Evolutionary conservation across 2,329 filamentous ascomycete genomes (phyloP), one percentile per base, ranked within the genome.

Genomic region (Fragosphaeria purpurea): DNA sequence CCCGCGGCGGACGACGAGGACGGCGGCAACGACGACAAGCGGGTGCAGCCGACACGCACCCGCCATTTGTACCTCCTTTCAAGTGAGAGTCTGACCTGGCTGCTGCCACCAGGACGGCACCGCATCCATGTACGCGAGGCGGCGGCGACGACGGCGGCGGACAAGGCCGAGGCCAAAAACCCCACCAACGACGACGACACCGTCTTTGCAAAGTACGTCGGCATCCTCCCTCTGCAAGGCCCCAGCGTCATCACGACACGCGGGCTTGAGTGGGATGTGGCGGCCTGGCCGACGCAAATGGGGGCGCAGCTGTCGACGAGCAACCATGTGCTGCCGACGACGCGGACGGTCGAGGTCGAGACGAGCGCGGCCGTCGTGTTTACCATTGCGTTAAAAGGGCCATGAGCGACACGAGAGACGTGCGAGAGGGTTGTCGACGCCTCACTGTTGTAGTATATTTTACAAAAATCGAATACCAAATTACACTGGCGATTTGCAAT

Each of bases 251-350:
- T 98, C 59, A 84, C 81, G 7, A 94, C 88, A 0, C 69, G 72
- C 11, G 93, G 93, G 0, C 71, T 97, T 22, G 83, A 95, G 63
- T 98, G 93, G 93, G 89, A 98, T 67, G 86, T 98, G 1, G 63
- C 74, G 53, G 72, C 88, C 53, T 95, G 91, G 89, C 69, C 77
- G 57, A 95, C 86, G 1, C 73, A 78, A 60, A 85, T 93, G 62
- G 85, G 86, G 7, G 83, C 81, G 0, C 75, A 77, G 57, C 62
- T 91, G 53, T 90, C 86, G 63, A 91, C 87, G 51, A 93, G 86
- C 65, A 93, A 93, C 65, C 84, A 88, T 60, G 78, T 90, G 32
- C 58, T 75, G 53, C 76, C 75, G 0, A 70, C 71, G 44, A 78
- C 76, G 4, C 72, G 75, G 46, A 74, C 80, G 4, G 76, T 89